These are phyloP conservation scores for Hansenula lynferdii DNA, from an alignment of 1,139 yeast species.

Conservation along the genomic window DNA sequence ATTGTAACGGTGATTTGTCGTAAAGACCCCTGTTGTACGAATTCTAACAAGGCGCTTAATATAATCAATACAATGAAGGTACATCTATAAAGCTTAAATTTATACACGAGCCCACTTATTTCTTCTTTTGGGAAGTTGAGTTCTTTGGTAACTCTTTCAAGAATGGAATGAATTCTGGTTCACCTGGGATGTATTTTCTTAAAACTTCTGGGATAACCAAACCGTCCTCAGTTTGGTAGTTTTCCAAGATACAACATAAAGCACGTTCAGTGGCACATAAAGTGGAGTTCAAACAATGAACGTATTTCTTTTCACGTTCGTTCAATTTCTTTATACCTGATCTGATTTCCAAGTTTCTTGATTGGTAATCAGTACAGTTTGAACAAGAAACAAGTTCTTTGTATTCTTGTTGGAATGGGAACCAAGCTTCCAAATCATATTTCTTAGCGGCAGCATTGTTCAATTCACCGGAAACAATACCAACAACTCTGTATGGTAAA, in stretches of 20 bases:
- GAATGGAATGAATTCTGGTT: conserved; percentile 93
- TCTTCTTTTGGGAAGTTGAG: conserved; percentile 78
- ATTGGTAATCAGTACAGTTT: conserved; percentile 98
- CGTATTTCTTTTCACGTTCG: conserved; percentile 95
- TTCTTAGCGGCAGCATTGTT: conserved; percentile 99
- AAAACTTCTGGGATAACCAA: conserved; percentile 90
- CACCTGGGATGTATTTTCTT: conserved; percentile 95
- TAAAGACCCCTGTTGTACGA: no score
- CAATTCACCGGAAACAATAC: conserved; percentile 97
- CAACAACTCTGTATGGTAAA: conserved; percentile 94
- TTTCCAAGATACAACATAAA: conserved; percentile 92
- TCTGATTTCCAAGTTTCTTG: conserved; percentile 96
- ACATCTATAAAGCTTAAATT: background rate
- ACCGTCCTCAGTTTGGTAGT: conserved; percentile 97
- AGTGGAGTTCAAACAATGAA: conserved; percentile 97
- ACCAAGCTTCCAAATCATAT: conserved; percentile 99
- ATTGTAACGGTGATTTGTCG: no score
- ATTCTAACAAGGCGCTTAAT: no score
- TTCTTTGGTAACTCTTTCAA: conserved; percentile 91
- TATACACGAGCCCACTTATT: no score
- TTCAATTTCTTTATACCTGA: conserved; percentile 97
- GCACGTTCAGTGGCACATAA: conserved; percentile 98
- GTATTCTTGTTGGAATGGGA: conserved; percentile 98
- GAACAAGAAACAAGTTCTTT: conserved; percentile 98
- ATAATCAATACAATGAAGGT: no score